Evolutionary conservation across 768 basidiomycete genomes (phyloP), one percentile per base, ranked within the genome.

Genomic region (Russula sp.): DNA sequence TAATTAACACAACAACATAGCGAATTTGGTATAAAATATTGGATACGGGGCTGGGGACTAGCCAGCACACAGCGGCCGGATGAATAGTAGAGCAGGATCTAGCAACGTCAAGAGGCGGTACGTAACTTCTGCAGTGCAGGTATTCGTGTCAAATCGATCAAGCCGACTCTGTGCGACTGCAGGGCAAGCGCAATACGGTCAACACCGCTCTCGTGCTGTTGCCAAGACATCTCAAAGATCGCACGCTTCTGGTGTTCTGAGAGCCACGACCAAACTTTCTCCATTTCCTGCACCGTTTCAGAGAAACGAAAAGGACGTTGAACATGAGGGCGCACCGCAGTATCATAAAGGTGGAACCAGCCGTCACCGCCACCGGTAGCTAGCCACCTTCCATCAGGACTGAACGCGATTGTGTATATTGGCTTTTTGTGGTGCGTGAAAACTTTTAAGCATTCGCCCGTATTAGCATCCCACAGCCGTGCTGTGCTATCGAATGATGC

Each of bases 341-440:
- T 77, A 63, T 85, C 79, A 68, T 91, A 94, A 32, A 95, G 75
- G 68, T 85, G 78, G 59, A 94, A 68, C 76, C 82, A 82, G 8
- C 90, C 89, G 70, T 95, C 92, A 35, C 87, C 88, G 62, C 88
- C 83, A 1, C 89, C 92, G 14, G 89, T 89, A 2, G 87, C 87
- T 32, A 94, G 72, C 71, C 82, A 85, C 53, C 77, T 77, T 0
- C 91, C 89, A 55, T 84, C 79, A 0, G 91, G 90, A 69, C 87
- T 88, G 73, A 92, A 92, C 6, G 84, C 75, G 35, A 94, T 70
- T 1, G 88, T 81, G 72, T 87, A 94, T 42, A 94, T 82, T 27
- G 86, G 81, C 37, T 82, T 81, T 65, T 76, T 83, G 74, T 93
- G 89, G 65, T 91, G 88, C 6, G 73, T 72, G 70, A 96, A 87